phyloP scores from a whole-genome alignment of 2,329 filamentous ascomycete species.

The Fusarium tanahbumbuense region DNA sequence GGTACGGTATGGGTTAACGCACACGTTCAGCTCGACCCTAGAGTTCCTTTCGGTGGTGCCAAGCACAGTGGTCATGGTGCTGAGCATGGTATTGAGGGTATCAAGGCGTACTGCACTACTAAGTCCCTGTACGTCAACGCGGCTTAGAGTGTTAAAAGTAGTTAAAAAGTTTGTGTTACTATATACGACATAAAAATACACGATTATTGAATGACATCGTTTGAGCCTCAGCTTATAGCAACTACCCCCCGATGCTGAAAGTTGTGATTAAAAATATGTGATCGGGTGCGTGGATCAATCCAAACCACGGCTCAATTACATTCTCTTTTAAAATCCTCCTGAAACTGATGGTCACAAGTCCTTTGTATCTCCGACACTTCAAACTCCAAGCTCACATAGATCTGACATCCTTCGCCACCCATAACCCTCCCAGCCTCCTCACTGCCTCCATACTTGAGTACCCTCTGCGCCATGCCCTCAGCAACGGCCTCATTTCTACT shows the following conservation, averaged over 20 bases:
- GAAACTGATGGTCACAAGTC: neutral
- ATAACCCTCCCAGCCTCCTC: constrained; percentile 24
- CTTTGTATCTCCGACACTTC: constrained; percentile 7
- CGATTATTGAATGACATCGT: neutral
- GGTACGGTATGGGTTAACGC: constrained; percentile 70
- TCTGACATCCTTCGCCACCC: constrained; percentile 35
- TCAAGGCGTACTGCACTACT: neutral
- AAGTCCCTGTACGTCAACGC: neutral
- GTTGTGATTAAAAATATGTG: neutral
- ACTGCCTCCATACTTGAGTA: constrained; percentile 29
- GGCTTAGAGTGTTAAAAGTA: neutral
- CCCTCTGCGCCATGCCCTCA: constrained; percentile 25
- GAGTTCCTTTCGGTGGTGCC: neutral
- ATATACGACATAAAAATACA: neutral
- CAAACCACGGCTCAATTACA: neutral
- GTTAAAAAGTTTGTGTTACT: neutral
- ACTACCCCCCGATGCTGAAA: neutral
- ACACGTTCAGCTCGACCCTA: neutral
- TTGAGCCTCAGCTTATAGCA: neutral
- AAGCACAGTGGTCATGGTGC: neutral
- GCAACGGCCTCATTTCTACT: constrained; percentile 25
- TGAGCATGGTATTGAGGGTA: neutral
- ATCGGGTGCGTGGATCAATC: neutral
- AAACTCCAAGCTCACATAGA: constrained; percentile 33
- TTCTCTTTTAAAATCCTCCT: neutral